Base-by-base conservation (phyloP, 345 rosid species). In the Turnera subulata region DNA sequence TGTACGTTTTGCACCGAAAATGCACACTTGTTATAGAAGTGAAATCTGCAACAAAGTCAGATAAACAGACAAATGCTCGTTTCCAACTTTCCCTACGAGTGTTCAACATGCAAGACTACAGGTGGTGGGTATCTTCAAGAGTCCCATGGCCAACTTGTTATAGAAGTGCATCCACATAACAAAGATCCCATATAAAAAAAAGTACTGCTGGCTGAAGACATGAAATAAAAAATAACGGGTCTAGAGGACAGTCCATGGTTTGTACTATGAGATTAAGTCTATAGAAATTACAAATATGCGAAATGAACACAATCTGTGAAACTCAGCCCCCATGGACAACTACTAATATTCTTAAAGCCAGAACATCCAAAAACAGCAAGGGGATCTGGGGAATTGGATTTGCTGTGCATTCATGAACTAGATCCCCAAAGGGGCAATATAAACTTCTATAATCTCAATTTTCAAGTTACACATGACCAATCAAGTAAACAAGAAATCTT, bases 61-160 rank as follows among this genome's bases (percentile, higher is more conserved):
- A 12, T 23, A 35, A 42, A 33, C 7, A 14, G 46, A 25, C 44
- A 17, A 14, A 19, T 33, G 35, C 54, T 17, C 29, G 20, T 4
- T 46, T 22, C 33, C 35, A 55, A 55, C 55, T 64, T 24, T 47
- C 55, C 39, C 32, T 15, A 11, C 15, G 23, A 37, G 47, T 16
- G 47, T 53, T 45, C 7, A 7, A 63, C 39, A 55, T 39, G 35
- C 6, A 21, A 6, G 6, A 19, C 48, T 14, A 44, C 1, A 47
- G 14, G 35, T 10, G 21, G 26, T 26, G n/a, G n/a, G 55, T 14
- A n/a, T 53, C 43, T 33, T 6, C 14, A n/a, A 16, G 14, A 29
- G 11, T 15, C 19, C 13, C 15, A 21, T 19, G 23, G 48, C 59
- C 22, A n/a, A 23, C 20, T 24, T 40, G n/a, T 38, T 6, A n/a